Base-by-base conservation (phyloP, 2,329 filamentous ascomycete species). In the Aspergillus ochraceoroseus region DNA sequence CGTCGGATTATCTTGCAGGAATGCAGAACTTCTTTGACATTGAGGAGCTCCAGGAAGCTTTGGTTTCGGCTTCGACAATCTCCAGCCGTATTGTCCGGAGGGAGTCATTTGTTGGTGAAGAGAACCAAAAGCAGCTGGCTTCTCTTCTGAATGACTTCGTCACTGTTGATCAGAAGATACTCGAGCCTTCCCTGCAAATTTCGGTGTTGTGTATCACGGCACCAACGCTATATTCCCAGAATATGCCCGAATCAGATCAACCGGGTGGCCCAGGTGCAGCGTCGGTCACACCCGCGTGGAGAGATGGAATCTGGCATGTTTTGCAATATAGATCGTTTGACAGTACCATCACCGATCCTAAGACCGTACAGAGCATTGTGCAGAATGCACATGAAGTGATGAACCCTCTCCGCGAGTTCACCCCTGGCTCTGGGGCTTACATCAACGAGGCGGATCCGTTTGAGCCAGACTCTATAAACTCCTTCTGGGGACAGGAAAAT, bases 271-370 rank as follows among this genome's bases (percentile, higher is more conserved):
- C 42, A 2, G 48, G 48, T 5, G 42, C 41, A 3, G 25, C 50
- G 7, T 48, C 48, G 0, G 38, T 52, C 4, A 39, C 48, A 9
- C 50, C 50, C 9, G 36, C 44, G n/a, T 53, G 50, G 50, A 41
- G 50, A 23, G 29, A 41, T 6, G 38, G 41, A 1, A 19, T 53
- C 4, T 53, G 50, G 50, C 50, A 53, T 12, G 44, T 41, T 7
- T 22, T 51, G 3, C 41, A 43, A 25, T 32, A 30, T 1, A 26
- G 36, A 3, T 3, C 12, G 11, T 42, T 26, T 18, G 41, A 41
- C 20, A 14, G 31, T 11, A 13, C 22, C n/a, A 36, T 34, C 7
- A 38, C 22, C 1, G 19, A 45, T 5, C 46, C 48, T 5, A 27
- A 39, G 6, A 22, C 33, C n/a, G 39, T 49, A 1, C 12, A 13